These are phyloP conservation scores for Panus rudis DNA, from an alignment of 768 basidiomycete genomes.

Conservation along the genomic window DNA sequence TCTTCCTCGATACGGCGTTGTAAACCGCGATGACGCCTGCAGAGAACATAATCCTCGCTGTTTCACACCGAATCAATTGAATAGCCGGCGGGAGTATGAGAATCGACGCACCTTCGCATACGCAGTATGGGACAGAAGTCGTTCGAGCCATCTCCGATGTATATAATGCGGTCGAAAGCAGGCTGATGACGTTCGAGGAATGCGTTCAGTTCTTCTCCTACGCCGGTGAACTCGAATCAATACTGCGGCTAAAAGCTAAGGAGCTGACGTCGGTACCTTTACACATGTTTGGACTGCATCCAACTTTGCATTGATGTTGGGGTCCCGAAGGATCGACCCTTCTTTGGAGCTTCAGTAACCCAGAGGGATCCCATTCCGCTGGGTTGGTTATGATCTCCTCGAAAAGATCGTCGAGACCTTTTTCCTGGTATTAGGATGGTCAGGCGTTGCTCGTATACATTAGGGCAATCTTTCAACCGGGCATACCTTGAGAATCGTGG, in stretches of 20 bases:
- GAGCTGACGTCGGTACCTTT: slow-evolving; percentile 50
- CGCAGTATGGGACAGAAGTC: slow-evolving; percentile 92
- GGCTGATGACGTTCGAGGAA: slow-evolving; percentile 60
- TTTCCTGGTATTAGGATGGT: slow-evolving; percentile 20
- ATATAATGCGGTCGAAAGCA: slow-evolving; percentile 71
- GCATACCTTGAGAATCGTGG: slow-evolving; percentile 75
- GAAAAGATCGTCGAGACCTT: slow-evolving; percentile 67
- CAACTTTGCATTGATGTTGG: slow-evolving; percentile 79
- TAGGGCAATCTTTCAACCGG: not conserved
- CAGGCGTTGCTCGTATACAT: not conserved
- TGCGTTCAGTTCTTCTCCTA: slow-evolving; percentile 88
- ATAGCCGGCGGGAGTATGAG: not conserved
- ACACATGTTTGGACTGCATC: slow-evolving; percentile 97
- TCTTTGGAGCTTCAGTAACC: slow-evolving; percentile 69
- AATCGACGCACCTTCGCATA: slow-evolving; percentile 53
- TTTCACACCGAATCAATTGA: not conserved
- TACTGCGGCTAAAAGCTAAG: not conserved
- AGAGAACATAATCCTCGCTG: slow-evolving; percentile 81
- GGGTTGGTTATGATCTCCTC: slow-evolving; percentile 89
- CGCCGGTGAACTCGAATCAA: not conserved
- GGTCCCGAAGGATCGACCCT: slow-evolving; percentile 68
- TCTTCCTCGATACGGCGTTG: slow-evolving; percentile 73
- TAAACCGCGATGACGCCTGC: slow-evolving; percentile 71
- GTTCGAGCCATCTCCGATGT: slow-evolving; percentile 91
- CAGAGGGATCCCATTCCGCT: slow-evolving; percentile 68